These are phyloP conservation scores for Lenzites betulinus DNA, from an alignment of 768 basidiomycete genomes.

Conservation along the genomic window DNA sequence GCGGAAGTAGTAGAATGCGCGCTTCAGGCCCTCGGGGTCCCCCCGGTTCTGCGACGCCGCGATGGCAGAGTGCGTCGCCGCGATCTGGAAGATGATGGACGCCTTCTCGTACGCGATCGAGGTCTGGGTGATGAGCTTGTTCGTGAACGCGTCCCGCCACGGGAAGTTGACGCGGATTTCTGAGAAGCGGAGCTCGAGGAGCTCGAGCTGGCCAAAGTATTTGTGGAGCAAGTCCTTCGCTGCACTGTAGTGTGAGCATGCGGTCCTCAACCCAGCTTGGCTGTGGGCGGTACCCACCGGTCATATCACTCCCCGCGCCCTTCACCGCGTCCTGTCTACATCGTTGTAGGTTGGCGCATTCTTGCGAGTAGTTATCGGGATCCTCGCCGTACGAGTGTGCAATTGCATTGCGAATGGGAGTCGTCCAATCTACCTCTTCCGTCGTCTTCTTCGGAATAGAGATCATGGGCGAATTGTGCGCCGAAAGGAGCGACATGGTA, in stretches of 20 bases:
- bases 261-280: slow-evolving; percentile 2
- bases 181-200: slow-evolving; percentile 94
- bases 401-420: slow-evolving; percentile 82
- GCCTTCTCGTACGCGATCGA: slow-evolving; percentile 99
- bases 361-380: slow-evolving; percentile 84
- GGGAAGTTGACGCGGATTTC: slow-evolving; percentile 96
- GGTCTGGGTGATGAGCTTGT: slow-evolving; percentile 90
- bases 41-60: slow-evolving; percentile 83
- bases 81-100: slow-evolving; percentile 95
- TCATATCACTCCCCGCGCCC: slow-evolving; percentile 93
- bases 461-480: slow-evolving; percentile 85
- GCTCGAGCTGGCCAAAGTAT: slow-evolving; percentile 98
- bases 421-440: slow-evolving; percentile 95
- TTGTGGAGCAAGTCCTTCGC: slow-evolving; percentile 96
- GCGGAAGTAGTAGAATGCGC: slow-evolving; percentile 89
- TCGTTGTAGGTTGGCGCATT: slow-evolving; percentile 82
- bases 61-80: slow-evolving; percentile 89
- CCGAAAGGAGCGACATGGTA: slow-evolving; percentile 45
- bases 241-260: slow-evolving; percentile 27
- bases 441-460: slow-evolving; percentile 94
- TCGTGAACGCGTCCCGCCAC: slow-evolving; percentile 96
- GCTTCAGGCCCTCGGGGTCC: slow-evolving; percentile 90
- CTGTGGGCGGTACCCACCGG: slow-evolving; percentile 54
- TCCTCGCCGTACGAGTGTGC: slow-evolving; percentile 91
- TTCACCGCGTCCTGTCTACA: slow-evolving; percentile 95